Evolutionary conservation across 2,329 filamentous ascomycete species (phyloP), one percentile per base, ranked within the genome.

Genomic region (Fusarium bactridioides): DNA sequence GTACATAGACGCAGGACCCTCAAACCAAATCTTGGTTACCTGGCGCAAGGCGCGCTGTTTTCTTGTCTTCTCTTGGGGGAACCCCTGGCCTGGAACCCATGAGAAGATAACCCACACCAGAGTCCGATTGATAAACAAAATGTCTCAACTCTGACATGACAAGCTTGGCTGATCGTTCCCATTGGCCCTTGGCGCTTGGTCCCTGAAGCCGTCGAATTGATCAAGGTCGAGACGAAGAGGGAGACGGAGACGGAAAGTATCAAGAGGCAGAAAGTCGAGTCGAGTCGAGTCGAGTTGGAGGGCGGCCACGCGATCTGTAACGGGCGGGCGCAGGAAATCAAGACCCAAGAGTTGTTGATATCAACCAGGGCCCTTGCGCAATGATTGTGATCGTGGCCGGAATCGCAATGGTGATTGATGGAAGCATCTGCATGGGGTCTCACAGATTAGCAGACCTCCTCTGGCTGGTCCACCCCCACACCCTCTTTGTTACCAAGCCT

Each of bases 381-480:
- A 65, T 66, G 67, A 55, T 68, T 68, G 61, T 64, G 64, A 70
- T 73, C 74, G 65, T 71, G 74, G 74, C 60, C 61, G 56, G 59
- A 67, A 60, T 72, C 48, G 57, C 70, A 67, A 55, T 70, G 61
- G 25, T 75, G 74, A 76, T 76, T 74, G 74, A 76, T 54, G 54
- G 67, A 75, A 45, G 66, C 62, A 57, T 60, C 41, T 50, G 38
- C 27, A 57, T 35, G 54, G 66, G 64, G 64, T 72, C 41, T 35
- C 31, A 67, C 72, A 73, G 74, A 75, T 76, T 76, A 75, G 66
- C 64, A 69, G 59, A 71, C 55, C 44, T 45, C 60, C 40, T 73
- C 70, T 74, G 70, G 70, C 43, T 73, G 70, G 70, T 62, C 70
- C 70, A 72, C 70, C 70, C 70, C 70, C 70, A 73, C 70, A 73